A percentile compares a stretch with the other conserved stretches of the same genome.
These are phyloP conservation scores for Picea glauca DNA, from an alignment of 75 land plant species.

Conservation along the genomic window DNA sequence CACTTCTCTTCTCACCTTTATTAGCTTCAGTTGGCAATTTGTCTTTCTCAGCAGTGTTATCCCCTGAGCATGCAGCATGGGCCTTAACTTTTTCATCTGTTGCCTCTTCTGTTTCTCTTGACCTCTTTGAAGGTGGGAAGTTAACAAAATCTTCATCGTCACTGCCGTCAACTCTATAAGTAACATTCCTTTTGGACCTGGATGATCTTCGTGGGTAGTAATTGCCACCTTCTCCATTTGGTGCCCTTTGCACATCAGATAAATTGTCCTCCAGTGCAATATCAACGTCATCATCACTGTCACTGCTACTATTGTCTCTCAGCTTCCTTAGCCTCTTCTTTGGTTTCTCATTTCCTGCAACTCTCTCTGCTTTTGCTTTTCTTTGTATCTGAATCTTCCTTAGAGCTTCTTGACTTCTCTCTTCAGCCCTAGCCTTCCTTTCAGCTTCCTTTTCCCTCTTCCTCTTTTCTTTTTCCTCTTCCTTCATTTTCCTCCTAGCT, in stretches of 20 bases:
- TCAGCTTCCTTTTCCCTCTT: slow-evolving; percentile 12
- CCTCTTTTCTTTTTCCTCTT: not conserved
- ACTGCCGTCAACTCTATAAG: slow-evolving; percentile 40
- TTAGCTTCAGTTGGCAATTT: slow-evolving; percentile 5
- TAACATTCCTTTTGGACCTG: slow-evolving; percentile 47
- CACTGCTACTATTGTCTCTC: slow-evolving; percentile 25
- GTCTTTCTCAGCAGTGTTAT: slow-evolving; percentile 1
- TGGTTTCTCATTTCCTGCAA: slow-evolving; percentile 26
- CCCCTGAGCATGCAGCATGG: slow-evolving; percentile 4
- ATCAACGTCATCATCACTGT: slow-evolving; percentile 34
- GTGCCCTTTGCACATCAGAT: slow-evolving; percentile 2
- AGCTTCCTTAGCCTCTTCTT: slow-evolving; percentile 29
- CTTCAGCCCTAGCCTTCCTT: slow-evolving; percentile 16
- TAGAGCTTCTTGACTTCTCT: slow-evolving; percentile 2
- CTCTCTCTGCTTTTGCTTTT: slow-evolving; percentile 11
- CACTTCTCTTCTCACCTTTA: not conserved
- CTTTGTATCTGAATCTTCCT: slow-evolving; percentile 1
- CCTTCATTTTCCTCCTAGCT: slow-evolving; percentile 16
- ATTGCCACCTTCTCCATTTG: slow-evolving; percentile 1
- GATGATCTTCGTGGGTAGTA: slow-evolving; percentile 33
- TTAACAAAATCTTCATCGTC: slow-evolving; percentile 47
- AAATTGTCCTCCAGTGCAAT: slow-evolving; percentile 18
- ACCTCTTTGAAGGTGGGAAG: slow-evolving; percentile 25
- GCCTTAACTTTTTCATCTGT: not conserved
- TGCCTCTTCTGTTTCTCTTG: slow-evolving; percentile 10